These are phyloP conservation scores for Protomyces lactucae-debilis DNA, from an alignment of 1,139 yeast genomes.

Conservation along the genomic window DNA sequence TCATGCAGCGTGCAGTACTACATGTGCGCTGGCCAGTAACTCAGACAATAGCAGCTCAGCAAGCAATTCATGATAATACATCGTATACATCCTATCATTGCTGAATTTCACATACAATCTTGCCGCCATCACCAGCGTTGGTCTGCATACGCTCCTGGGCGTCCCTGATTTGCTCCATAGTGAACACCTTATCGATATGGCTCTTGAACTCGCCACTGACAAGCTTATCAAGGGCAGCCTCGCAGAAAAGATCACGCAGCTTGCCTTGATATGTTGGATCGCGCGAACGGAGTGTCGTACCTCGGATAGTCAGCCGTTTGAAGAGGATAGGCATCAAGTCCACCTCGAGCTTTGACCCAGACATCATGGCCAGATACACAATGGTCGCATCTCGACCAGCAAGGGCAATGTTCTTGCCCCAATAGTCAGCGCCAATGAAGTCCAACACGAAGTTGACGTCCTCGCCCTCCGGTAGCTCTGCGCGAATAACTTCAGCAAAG, in stretches of 20 bases:
- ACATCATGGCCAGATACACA: conserved; percentile 37
- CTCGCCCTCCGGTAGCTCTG: conserved; percentile 30
- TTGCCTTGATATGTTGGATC: conserved; percentile 35
- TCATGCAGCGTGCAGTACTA: no score
- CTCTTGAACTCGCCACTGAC: conserved; percentile 34
- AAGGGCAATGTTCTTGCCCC: conserved; percentile 34
- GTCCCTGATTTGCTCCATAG: conserved; percentile 35
- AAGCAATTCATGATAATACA: no score
- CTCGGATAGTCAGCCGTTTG: conserved; percentile 37
- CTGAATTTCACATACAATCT: conserved; percentile 35
- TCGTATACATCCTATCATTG: not conserved
- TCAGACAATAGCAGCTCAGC: no score
- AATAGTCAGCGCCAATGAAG: conserved; percentile 39
- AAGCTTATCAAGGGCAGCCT: conserved; percentile 36
- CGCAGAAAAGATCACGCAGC: conserved; percentile 35
- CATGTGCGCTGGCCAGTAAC: no score
- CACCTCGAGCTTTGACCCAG: conserved; percentile 35
- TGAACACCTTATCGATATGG: conserved; percentile 35
- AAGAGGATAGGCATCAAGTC: conserved; percentile 34
- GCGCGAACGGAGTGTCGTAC: conserved; percentile 39
- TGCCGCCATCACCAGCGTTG: conserved; percentile 38
- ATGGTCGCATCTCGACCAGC: conserved; percentile 37
- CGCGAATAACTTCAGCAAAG: conserved; percentile 35
- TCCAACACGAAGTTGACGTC: conserved; percentile 39
- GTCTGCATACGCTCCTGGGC: conserved; percentile 39